Percentiles rank a stretch among this genome's conserved stretches.
Evolutionary conservation across 179 eudicot species (phyloP).

Genomic region (Vitellaria paradoxa): DNA sequence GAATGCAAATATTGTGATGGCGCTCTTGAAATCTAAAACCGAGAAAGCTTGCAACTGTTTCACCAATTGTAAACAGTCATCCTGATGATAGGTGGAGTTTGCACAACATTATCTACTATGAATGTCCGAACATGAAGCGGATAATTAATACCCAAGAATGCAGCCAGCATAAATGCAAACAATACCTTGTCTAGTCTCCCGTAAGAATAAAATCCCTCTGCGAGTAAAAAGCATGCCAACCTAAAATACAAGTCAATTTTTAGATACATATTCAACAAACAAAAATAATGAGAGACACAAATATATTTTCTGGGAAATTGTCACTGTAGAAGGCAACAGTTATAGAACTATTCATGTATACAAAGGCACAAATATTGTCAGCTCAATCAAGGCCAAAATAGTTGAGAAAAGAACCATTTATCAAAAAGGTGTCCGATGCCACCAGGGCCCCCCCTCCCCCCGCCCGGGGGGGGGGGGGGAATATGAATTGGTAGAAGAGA

Average conservation of each 20-base stretch:
- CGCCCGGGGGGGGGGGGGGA: too few relatives aligned
- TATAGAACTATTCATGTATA: neutral
- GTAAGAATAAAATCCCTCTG: neutral
- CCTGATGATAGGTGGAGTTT: neutral
- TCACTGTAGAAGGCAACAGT: neutral
- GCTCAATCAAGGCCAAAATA: neutral
- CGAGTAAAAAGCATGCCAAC: slow-evolving; percentile 6
- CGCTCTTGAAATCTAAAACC: neutral
- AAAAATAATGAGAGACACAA: neutral
- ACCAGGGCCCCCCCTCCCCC: too few relatives aligned
- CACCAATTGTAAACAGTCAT: neutral
- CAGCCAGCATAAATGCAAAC: neutral
- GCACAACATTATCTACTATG: neutral
- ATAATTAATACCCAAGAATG: neutral
- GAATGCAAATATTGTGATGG: neutral
- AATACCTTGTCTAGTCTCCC: neutral
- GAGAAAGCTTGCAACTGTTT: neutral
- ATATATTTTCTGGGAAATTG: neutral
- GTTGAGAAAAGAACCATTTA: neutral
- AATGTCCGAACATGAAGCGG: neutral
- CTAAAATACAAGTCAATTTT: neutral
- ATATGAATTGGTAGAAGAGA: neutral
- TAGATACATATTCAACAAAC: neutral
- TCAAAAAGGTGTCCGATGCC: neutral
- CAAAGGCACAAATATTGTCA: neutral